Percentiles rank a stretch among this genome's conserved stretches.
Evolutionary conservation across 2,329 filamentous ascomycete species (phyloP).

Genomic region (Colletotrichum sp.): DNA sequence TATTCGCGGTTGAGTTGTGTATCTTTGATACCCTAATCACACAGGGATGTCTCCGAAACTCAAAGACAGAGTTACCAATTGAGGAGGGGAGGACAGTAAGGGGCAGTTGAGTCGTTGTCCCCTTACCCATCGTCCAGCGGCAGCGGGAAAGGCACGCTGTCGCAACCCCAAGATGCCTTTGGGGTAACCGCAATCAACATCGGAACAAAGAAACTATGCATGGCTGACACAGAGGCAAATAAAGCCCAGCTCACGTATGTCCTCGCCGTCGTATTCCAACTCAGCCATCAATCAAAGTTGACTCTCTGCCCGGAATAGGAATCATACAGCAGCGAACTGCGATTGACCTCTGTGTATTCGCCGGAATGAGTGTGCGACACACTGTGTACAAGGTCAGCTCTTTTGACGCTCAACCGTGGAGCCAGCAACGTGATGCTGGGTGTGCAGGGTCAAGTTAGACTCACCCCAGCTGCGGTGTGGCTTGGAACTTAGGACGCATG

Average conservation of each 20-base stretch:
- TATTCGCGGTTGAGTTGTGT: neutral
- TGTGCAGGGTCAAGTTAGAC: neutral
- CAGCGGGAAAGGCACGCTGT: neutral
- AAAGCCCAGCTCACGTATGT: neutral
- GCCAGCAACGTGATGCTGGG: neutral
- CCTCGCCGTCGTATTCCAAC: neutral
- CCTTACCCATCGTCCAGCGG: neutral
- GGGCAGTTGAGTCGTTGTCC: neutral
- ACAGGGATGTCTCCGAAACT: neutral
- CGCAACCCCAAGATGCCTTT: neutral
- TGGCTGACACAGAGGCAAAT: neutral
- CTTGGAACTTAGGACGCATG: neutral
- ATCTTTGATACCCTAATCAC: neutral
- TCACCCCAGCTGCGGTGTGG: neutral
- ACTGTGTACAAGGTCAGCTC: conserved; percentile 4
- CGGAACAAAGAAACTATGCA: neutral
- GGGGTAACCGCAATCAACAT: neutral
- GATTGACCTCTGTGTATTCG: neutral
- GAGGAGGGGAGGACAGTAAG: neutral
- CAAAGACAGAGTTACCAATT: neutral
- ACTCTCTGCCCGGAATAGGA: neutral
- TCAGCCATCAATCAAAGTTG: neutral
- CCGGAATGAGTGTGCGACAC: neutral
- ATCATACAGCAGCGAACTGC: neutral
- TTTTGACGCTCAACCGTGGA: neutral